Evolutionary conservation across 2,329 filamentous ascomycete species (phyloP), one percentile per base, ranked within the genome.

Genomic region (Canariomyces notabilis): DNA sequence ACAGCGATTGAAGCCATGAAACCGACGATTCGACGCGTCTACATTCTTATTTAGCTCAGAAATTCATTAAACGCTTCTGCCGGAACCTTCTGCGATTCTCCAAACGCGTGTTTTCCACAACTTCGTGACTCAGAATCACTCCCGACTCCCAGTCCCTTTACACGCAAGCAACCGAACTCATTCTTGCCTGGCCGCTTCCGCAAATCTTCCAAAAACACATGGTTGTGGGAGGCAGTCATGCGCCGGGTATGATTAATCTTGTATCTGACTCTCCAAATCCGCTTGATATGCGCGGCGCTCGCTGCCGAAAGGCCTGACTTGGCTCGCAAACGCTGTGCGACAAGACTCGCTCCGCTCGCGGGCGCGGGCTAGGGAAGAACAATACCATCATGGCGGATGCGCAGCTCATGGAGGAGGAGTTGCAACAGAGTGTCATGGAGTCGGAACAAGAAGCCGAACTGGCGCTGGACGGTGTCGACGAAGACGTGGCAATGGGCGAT

Each of bases 391-490:
- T 77, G 73, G 63, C 71, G 42, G 76, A 70, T 56, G 69, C 72
- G 45, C 75, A 77, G 57, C 66, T 72, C 40, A 78, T 76, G 65
- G 72, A 79, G 59, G 76, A 80, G 49, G 74, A 79, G 61, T 67
- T 78, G 46, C 77, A 79, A 57, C 74, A 77, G 56, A 78, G 75
- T 60, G 72, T 71, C 35, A 65, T 75, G 54, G 66, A 73, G 46
- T 76, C 74, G 5, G 74, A 76, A 47, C 72, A 71, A 20, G 65
- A 68, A 37, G 63, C 61, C 39, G 67, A 65, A 21, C 59, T 61
- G 46, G 69, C 67, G 39, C 70, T 72, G 29, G 72, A 70, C 20
- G 50, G 55, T 31, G 47, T 51, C 7, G 57, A 58, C 21, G 59
- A 61, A 29, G 57, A 61, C 20, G 55, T 64, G 42, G 57, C 58